phyloP scores from a whole-genome alignment of 352 stramenopile genomes.

The Thalassiosira livingstoniorum region DNA sequence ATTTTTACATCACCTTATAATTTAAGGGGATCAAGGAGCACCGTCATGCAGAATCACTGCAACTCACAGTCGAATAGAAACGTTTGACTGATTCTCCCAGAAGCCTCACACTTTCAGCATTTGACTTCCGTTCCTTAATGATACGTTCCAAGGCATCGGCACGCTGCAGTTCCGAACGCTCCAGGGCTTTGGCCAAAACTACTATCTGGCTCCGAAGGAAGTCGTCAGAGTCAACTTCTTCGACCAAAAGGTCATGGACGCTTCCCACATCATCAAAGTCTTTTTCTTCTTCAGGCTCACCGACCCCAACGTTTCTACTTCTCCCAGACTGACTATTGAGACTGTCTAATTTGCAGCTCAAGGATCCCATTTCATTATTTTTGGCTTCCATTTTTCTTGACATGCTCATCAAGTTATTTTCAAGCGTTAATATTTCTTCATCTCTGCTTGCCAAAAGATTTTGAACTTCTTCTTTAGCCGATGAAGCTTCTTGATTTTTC shows the following conservation, averaged over 20 bases:
- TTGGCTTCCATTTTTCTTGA: constrained; percentile 49
- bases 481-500: constrained; percentile 28
- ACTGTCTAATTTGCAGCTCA: constrained; percentile 32
- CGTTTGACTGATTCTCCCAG: constrained; percentile 77
- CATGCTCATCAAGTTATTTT: constrained; percentile 50
- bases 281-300: constrained; percentile 47
- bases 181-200: constrained; percentile 72
- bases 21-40: too few species aligned
- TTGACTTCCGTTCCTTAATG: constrained; percentile 66
- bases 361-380: constrained; percentile 26
- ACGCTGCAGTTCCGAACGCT: constrained; percentile 70
- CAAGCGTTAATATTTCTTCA: constrained; percentile 42
- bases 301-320: constrained; percentile 3
- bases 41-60: constrained; percentile 15
- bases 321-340: constrained; percentile 19
- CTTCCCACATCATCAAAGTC: constrained; percentile 52
- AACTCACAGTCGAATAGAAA: constrained; percentile 78
- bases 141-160: constrained; percentile 74
- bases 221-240: constrained; percentile 64
- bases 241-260: constrained; percentile 52
- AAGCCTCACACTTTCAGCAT: constrained; percentile 73
- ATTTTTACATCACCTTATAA: too few species aligned
- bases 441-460: constrained; percentile 46
- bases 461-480: constrained; percentile 36
- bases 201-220: constrained; percentile 72